Evolutionary conservation across 257 asterid species (phyloP).

Genomic region (Forsythia suspensa): DNA sequence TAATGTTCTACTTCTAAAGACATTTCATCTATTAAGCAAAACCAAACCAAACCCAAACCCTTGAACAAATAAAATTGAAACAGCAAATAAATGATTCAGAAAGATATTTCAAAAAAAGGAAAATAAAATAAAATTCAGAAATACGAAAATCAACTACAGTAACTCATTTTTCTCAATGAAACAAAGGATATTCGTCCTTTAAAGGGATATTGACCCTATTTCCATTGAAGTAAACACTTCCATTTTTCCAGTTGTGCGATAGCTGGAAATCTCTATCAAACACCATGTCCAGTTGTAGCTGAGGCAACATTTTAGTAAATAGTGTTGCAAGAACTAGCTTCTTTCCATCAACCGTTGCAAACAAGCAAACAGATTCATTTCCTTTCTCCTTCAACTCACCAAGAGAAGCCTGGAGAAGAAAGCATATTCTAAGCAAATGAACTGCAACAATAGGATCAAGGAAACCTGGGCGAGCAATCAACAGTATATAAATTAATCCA

Average conservation of each 20-base stretch:
- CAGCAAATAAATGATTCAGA: neutral
- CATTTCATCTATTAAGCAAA: too few relatives aligned
- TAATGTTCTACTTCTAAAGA: too few relatives aligned
- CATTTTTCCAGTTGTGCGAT: conserved; percentile 74
- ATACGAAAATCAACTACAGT: neutral
- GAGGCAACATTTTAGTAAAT: conserved; percentile 64
- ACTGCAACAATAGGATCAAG: too few relatives aligned
- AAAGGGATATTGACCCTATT: conserved; percentile 49
- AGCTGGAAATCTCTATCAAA: conserved; percentile 60
- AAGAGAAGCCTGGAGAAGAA: conserved; percentile 52
- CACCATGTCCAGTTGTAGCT: conserved; percentile 66
- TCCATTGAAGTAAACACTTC: conserved; percentile 73
- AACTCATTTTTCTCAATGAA: too few relatives aligned
- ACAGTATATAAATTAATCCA: too few relatives aligned
- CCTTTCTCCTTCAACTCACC: conserved; percentile 65
- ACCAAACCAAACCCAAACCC: too few relatives aligned
- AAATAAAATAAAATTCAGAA: neutral
- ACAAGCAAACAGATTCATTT: conserved; percentile 45
- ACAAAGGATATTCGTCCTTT: conserved; percentile 66
- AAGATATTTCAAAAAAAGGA: neutral
- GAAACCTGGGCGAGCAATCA: too few relatives aligned
- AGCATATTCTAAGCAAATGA: neutral
- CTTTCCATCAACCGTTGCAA: conserved; percentile 55
- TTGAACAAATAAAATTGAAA: neutral
- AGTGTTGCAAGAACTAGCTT: conserved; percentile 81